A percentile compares a stretch with the other conserved stretches of the same genome.
These are phyloP conservation scores for Trichoderma koningii DNA, from an alignment of 2,329 filamentous ascomycete species.

Conservation along the genomic window DNA sequence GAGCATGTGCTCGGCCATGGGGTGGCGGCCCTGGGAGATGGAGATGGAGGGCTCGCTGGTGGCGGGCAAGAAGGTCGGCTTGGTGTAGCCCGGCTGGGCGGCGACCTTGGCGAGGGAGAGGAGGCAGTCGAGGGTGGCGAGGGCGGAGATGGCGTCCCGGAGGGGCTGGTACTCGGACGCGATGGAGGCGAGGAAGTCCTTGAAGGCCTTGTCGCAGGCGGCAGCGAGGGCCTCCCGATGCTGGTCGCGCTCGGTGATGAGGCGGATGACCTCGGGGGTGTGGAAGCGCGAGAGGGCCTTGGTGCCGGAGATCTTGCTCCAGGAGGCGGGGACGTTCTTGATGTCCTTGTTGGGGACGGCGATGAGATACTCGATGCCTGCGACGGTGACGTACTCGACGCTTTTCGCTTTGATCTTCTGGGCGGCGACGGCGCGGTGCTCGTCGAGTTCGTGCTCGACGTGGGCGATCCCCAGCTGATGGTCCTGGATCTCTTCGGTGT, in stretches of 20 bases:
- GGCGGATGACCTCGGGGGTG: slow-evolving; percentile 81
- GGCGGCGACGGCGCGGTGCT: slow-evolving; percentile 71
- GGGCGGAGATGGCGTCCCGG: slow-evolving; percentile 81
- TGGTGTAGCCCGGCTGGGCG: slow-evolving; percentile 81
- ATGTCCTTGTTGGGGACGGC: slow-evolving; percentile 83
- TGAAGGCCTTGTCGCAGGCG: slow-evolving; percentile 85
- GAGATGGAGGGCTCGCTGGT: slow-evolving; percentile 67
- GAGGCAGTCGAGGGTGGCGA: slow-evolving; percentile 87
- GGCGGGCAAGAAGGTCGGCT: slow-evolving; percentile 67
- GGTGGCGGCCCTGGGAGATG: slow-evolving; percentile 71
- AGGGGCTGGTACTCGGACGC: slow-evolving; percentile 84
- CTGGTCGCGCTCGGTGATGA: slow-evolving; percentile 87
- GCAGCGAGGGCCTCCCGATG: slow-evolving; percentile 91
- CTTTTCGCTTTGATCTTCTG: slow-evolving; percentile 69
- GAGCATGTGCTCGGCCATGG: slow-evolving; percentile 91
- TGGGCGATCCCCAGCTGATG: slow-evolving; percentile 89
- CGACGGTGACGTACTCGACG: slow-evolving; percentile 77
- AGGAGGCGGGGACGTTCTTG: slow-evolving; percentile 87
- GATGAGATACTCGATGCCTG: slow-evolving; percentile 92
- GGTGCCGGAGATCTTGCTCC: slow-evolving; percentile 92
- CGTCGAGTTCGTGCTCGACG: slow-evolving; percentile 84
- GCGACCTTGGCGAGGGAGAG: slow-evolving; percentile 84
- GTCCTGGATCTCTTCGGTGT: slow-evolving; percentile 85
- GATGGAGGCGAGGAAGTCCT: slow-evolving; percentile 69
- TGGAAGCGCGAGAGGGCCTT: slow-evolving; percentile 93